Evolutionary conservation across 2,329 filamentous ascomycete species (phyloP), one percentile per base, ranked within the genome.

Genomic region (Cordyceps cateniannulata): DNA sequence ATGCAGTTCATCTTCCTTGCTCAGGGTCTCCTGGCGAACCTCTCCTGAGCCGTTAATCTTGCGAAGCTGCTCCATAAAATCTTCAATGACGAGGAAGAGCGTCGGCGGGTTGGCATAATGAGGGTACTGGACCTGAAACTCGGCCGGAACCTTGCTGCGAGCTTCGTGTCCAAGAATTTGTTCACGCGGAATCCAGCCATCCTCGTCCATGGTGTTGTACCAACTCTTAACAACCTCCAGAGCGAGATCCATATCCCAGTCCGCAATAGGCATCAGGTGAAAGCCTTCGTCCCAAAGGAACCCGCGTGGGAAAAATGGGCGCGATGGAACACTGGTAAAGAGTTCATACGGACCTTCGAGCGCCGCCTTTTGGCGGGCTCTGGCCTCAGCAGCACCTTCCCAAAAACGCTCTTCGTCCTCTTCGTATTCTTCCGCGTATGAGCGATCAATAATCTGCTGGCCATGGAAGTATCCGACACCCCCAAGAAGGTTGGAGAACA

Each of bases 221-320:
- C 95, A 99, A 75, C 91, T 96, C 76, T 89, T 90, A 64, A 98
- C 84, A 65, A 99, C 91, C 64, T 97, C 91, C 32, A 89, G 77
- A 3, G 90, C 87, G 56, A 98, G 81, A 69, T 97, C 93, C 57
- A 92, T 85, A 71, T 99, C 95, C 90, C 93, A 99, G 66, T 99
- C 93, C 22, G 91, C 83, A 59, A 99, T 87, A 1, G 93, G 93
- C 52, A 96, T 79, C 40, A 99, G 79, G 70, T 99, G 95, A 75
- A 98, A 99, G 0, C 95, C 95, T 73, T 99, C 95, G 68, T 99
- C 95, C 95, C 95, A 99, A 4, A 98, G 81, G 72, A 99, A 99
- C 1, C 95, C 95, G 63, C 95, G 84, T 1, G 95, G 95, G 76
- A 99, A 99, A 79, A 99, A 99, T 0, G 95, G 90, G 5, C 95